A percentile compares a stretch with the other conserved stretches of the same genome.
These are phyloP conservation scores for Beauveria pseudobassiana DNA, from an alignment of 2,329 filamentous ascomycete genomes.

Conservation along the genomic window DNA sequence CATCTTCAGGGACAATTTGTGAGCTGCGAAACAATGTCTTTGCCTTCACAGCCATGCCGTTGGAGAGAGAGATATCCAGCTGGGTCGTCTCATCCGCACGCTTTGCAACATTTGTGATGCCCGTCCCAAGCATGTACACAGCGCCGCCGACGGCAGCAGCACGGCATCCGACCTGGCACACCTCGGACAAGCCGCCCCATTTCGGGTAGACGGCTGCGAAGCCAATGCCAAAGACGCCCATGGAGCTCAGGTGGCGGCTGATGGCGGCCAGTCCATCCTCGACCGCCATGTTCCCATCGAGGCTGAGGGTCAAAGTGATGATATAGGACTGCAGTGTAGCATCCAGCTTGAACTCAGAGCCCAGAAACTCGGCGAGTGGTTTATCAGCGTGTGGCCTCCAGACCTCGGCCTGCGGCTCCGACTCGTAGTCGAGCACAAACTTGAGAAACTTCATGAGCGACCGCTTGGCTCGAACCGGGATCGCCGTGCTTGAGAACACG, in stretches of 20 bases:
- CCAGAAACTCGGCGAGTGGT: conserved; percentile 52
- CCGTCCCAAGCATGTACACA: conserved; percentile 77
- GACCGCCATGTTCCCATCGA: conserved; percentile 55
- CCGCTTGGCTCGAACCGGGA: conserved; percentile 76
- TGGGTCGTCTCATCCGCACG: conserved; percentile 16
- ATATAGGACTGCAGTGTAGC: conserved; percentile 55
- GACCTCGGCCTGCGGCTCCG: conserved; percentile 41
- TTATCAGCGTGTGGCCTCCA: conserved; percentile 52
- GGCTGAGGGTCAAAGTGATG: conserved; percentile 63
- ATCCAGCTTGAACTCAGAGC: conserved; percentile 59
- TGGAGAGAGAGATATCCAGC: conserved; percentile 46
- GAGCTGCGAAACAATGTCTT: conserved; percentile 42
- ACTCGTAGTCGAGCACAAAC: conserved; percentile 69
- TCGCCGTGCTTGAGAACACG: conserved; percentile 70
- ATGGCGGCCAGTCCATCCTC: conserved; percentile 64
- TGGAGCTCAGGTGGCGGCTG: conserved; percentile 73
- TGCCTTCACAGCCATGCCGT: conserved; percentile 49
- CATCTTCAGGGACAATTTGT: conserved; percentile 22
- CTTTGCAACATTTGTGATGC: conserved; percentile 38
- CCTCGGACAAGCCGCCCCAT: conserved; percentile 84
- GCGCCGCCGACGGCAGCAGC: conserved; percentile 86
- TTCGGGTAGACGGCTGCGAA: conserved; percentile 88
- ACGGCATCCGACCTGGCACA: conserved; percentile 85
- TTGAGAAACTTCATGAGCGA: conserved; percentile 90
- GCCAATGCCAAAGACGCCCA: conserved; percentile 79